A percentile compares a stretch with the other conserved stretches of the same genome.
These are phyloP conservation scores for Bauhinia variegata DNA, from an alignment of 306 rosid genomes.

Conservation along the genomic window DNA sequence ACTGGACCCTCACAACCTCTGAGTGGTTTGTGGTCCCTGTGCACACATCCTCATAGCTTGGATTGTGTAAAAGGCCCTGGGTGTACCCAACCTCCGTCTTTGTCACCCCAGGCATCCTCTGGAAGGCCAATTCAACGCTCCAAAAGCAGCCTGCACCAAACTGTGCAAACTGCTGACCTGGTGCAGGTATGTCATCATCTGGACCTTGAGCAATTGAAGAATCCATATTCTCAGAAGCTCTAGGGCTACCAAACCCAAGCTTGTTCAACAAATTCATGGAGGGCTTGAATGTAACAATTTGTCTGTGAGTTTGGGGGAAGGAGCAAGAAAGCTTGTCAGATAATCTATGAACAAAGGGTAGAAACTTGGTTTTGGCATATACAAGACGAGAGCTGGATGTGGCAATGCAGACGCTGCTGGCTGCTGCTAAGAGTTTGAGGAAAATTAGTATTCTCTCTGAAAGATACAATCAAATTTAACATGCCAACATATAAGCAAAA, in stretches of 20 bases:
- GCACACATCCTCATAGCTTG: conserved; percentile 82
- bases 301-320: conserved; percentile 47
- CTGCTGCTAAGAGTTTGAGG: conserved; percentile 56
- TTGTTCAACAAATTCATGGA: conserved; percentile 80
- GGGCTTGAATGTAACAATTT: conserved; percentile 40
- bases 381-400: conserved; percentile 43
- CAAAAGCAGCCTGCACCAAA: conserved; percentile 98
- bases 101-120: conserved; percentile 78
- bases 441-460: conserved; percentile 36
- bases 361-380: conserved; percentile 41
- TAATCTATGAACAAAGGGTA: conserved; percentile 53
- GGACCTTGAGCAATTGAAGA: conserved; percentile 76
- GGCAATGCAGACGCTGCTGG: conserved; percentile 44
- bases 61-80: conserved; percentile 77
- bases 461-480: conserved; percentile 20
- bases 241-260: conserved; percentile 71
- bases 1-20: conserved; percentile 87
- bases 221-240: conserved; percentile 55
- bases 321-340: conserved; percentile 42
- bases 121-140: conserved; percentile 93
- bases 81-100: conserved; percentile 88
- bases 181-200: conserved; percentile 80
- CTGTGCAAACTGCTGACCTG: conserved; percentile 83
- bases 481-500: neutral
- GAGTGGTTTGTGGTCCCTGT: conserved; percentile 69